Evolutionary conservation across 2,329 filamentous ascomycete genomes (phyloP).

Genomic region (Ceratocystis smalleyi): DNA sequence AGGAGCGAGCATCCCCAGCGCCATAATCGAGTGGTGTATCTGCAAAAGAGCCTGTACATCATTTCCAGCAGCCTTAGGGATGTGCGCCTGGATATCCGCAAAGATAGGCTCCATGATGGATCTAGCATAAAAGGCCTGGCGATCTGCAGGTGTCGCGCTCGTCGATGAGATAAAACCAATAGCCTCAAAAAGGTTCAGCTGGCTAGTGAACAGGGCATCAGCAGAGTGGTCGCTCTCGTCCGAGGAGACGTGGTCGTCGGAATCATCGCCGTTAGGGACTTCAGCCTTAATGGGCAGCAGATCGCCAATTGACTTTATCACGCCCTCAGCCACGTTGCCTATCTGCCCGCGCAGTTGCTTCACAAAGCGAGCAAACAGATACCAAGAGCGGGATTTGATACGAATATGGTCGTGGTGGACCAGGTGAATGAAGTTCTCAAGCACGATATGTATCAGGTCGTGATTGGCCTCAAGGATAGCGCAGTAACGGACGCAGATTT

Average conservation of each 20-base stretch:
- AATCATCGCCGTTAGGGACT: conserved; percentile 56
- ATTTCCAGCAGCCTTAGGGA: conserved; percentile 59
- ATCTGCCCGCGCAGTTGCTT: conserved; percentile 74
- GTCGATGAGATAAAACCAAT: conserved; percentile 86
- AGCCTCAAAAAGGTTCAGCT: conserved; percentile 87
- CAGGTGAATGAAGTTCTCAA: conserved; percentile 82
- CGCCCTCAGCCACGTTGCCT: conserved; percentile 75
- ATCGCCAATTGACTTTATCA: conserved; percentile 81
- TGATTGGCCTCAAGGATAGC: conserved; percentile 79
- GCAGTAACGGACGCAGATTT: conserved; percentile 89
- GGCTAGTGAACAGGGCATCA: conserved; percentile 80
- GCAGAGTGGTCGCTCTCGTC: conserved; percentile 79
- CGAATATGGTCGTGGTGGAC: conserved; percentile 79
- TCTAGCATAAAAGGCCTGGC: conserved; percentile 74
- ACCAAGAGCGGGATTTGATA: conserved; percentile 87
- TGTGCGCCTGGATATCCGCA: conserved; percentile 67
- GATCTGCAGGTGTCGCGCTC: conserved; percentile 57
- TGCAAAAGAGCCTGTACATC: conserved; percentile 74
- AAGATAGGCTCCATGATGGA: conserved; percentile 84
- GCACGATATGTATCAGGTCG: conserved; percentile 64
- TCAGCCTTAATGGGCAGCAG: conserved; percentile 84
- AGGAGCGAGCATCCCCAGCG: conserved; percentile 76
- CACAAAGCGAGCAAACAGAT: conserved; percentile 83
- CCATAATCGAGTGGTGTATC: conserved; percentile 94
- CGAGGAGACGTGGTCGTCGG: conserved; percentile 86